phyloP scores from a whole-genome alignment of 768 basidiomycete species.

The Mycena vulgaris region DNA sequence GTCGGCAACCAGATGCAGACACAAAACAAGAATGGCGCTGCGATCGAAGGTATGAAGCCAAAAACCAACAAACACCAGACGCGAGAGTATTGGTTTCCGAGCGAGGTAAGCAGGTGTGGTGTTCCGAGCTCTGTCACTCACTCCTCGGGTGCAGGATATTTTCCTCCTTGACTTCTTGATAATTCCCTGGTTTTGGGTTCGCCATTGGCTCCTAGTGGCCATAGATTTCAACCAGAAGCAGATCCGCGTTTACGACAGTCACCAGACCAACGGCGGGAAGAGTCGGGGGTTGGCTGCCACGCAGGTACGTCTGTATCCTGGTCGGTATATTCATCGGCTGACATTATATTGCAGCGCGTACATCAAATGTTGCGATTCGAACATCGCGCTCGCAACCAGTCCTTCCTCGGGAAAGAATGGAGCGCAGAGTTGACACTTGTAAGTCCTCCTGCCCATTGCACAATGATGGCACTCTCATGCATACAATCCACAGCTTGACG shows the following conservation, averaged over 20 bases:
- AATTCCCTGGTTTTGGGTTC: slow-evolving; percentile 2
- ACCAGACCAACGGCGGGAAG: neutral
- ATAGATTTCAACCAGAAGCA: neutral
- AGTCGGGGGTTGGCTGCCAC: neutral
- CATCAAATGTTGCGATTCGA: slow-evolving; percentile 5
- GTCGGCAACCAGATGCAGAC: neutral
- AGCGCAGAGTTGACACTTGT: neutral
- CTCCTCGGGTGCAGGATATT: neutral
- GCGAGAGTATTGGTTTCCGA: slow-evolving; percentile 2
- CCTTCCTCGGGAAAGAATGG: neutral
- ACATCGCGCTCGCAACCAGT: neutral
- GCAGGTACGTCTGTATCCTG: neutral
- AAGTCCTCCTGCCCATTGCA: neutral
- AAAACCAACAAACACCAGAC: neutral
- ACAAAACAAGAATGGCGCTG: neutral
- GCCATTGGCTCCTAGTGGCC: neutral
- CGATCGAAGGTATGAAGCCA: neutral
- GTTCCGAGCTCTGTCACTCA: neutral
- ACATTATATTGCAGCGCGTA: neutral
- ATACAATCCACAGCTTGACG: neutral
- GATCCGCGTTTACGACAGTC: slow-evolving; percentile 6
- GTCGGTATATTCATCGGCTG: neutral
- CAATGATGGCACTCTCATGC: neutral
- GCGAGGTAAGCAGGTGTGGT: neutral
- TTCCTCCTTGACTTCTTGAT: neutral